Evolutionary conservation across 2,329 filamentous ascomycete genomes (phyloP), one percentile per base, ranked within the genome.

Genomic region (Aspergillus felis): DNA sequence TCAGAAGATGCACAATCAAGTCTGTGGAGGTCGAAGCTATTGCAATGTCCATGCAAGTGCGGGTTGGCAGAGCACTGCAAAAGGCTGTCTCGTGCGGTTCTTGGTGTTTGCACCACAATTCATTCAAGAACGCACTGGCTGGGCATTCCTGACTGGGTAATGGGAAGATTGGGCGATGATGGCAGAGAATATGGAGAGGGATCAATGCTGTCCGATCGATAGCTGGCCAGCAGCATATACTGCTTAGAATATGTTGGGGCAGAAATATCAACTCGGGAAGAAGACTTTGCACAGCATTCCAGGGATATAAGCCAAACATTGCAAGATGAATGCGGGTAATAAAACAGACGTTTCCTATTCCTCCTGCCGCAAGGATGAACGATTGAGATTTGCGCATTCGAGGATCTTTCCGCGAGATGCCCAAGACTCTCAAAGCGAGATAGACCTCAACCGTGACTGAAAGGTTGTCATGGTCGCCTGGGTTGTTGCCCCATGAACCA

Each of bases 391-490:
- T 55, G 4, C 29, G 52, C 56, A 66, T 60, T 17, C 44, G 49
- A 22, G 59, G 54, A 8, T 54, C 10, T 3, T 64, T 53, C 1
- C 44, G 17, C 1, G 59, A 46, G 3, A 68, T 25, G 0, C 68
- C 68, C 3, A 76, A 58, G 4, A 76, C 66, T 54, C 71, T 73
- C 42, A 76, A 56, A 0, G 71, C 72, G 1, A 76, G 57, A 44
- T 76, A 76, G 1, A 67, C 69, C 51, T 75, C 73, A 1, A 64
- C 64, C 1, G 67, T 68, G 0, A 64, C 66, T 1, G 72, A 68
- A 4, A 67, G 55, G 65, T 70, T 59, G 1, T 67, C 67, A 2
- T 58, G 56, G 20, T 57, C 46, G 2, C 60, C 55, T 1, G 68
- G 68, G 0, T 67, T 71, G 10, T 71, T 24, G 3, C 58, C 71